Conservation (phyloP, 305 asterid genomes). For the Fraxinus sp. region DNA sequence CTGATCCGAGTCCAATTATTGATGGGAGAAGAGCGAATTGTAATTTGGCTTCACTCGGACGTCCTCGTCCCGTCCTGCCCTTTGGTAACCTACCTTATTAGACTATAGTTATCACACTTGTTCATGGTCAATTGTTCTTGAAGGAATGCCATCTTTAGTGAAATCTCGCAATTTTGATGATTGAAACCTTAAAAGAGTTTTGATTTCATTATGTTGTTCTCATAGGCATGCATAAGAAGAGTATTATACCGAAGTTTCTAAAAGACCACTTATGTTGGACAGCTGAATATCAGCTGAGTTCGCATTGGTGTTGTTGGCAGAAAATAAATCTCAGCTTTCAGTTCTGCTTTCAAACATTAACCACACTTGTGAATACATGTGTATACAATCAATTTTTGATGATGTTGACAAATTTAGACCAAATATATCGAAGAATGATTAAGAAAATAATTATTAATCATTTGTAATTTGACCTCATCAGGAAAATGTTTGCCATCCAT, state of each 20-base stretch:
- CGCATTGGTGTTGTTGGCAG: neutral
- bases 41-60: conserved; percentile 91
- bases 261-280: neutral
- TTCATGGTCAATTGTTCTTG: neutral
- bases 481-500: neutral
- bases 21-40: conserved; percentile 99
- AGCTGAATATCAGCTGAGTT: neutral
- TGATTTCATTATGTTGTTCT: neutral
- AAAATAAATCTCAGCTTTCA: neutral
- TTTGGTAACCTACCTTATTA: conserved; percentile 52
- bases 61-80: conserved; percentile 77
- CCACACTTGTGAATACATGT: neutral
- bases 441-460: neutral
- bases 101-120: neutral
- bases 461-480: neutral
- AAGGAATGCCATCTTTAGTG: neutral
- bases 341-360: neutral
- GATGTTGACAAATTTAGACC: neutral
- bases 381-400: neutral
- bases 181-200: neutral
- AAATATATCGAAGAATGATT: neutral
- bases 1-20: conserved; percentile 86
- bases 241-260: neutral
- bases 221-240: neutral
- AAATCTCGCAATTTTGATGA: neutral